These are phyloP conservation scores for Rhizopogon parksii DNA, from an alignment of 1,284 basidiomycete species.

Conservation along the genomic window DNA sequence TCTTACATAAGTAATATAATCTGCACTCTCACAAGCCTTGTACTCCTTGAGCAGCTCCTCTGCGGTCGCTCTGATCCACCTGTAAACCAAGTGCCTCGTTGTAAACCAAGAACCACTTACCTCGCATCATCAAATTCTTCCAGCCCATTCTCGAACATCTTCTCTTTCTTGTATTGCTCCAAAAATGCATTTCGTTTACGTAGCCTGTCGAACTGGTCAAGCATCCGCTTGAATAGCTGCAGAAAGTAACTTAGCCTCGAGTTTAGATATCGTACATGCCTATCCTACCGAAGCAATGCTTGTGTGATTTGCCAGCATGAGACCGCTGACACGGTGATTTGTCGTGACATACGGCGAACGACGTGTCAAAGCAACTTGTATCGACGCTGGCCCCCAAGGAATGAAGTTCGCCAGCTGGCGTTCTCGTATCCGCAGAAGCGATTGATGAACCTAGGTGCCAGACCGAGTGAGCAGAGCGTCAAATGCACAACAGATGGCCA, in stretches of 20 bases:
- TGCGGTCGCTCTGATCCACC: constrained; percentile 60
- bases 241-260: constrained; percentile 2
- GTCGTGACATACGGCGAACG: constrained; percentile 85
- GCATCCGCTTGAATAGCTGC: constrained; percentile 91
- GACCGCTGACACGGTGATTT: constrained; percentile 89
- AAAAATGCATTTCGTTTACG: constrained; percentile 90
- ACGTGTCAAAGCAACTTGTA: constrained; percentile 94
- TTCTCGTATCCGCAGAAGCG: constrained; percentile 91
- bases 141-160: constrained; percentile 84
- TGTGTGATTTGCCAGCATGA: constrained; percentile 99
- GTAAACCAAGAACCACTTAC: constrained; percentile 33
- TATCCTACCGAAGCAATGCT: constrained; percentile 83
- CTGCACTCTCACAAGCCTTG: constrained; percentile 85
- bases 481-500: not conserved
- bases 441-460: constrained; percentile 83
- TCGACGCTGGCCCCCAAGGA: constrained; percentile 98
- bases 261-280: not conserved
- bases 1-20: constrained; percentile 80
- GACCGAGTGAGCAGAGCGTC: constrained; percentile 1
- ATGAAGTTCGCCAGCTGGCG: constrained; percentile 97
- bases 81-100: constrained; percentile 2
- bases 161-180: constrained; percentile 97
- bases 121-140: constrained; percentile 94
- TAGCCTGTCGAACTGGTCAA: constrained; percentile 91
- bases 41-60: constrained; percentile 87